Evolutionary conservation across 495 filamentous ascomycete genomes (phyloP), one percentile per base, ranked within the genome.

Genomic region (Astrocystis sublimbata): DNA sequence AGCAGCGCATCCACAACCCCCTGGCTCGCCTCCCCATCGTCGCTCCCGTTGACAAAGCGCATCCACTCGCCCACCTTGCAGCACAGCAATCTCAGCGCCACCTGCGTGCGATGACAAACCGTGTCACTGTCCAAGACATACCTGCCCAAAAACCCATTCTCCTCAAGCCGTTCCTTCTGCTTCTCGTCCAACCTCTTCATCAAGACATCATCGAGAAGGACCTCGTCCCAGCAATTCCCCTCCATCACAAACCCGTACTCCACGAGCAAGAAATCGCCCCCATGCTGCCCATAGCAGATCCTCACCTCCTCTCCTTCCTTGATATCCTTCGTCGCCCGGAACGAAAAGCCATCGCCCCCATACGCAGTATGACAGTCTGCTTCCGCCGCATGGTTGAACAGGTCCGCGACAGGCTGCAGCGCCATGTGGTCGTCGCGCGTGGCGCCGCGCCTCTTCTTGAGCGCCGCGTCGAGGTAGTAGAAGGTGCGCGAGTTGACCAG

Each of bases 401-500:
- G 88, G 76, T 97, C 92, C 3, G 91, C 86, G 61, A 96, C 92
- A 1, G 92, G 92, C 73, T 89, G 84, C 63, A 97, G 74, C 1
- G 86, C 89, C 86, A 96, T 90, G 50, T 85, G 83, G 72, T 94
- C 89, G 67, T 90, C 88, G 1, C 73, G 76, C 26, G 78, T 68
- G 10, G 49, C 6, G 15, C 59, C 51, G 41, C 60, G 60, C 0
- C 85, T 81, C 13, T 79, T 70, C 56, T 86, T 81, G 47, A 78
- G 72, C 4, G 72, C 77, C 2, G 79, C 75, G 19, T 76, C 78
- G n/a, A 84, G 75, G 75, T 85, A 89, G 69, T 89, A 93, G 69
- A 97, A 92, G 31, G 87, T 89, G 52, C 92, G 83, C 3, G 91
- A 92, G 67, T 96, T 96, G 46, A 93, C 86, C 55, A 92, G 83